phyloP scores from a whole-genome alignment of 345 rosid genomes.

The Sapria himalayana region DNA sequence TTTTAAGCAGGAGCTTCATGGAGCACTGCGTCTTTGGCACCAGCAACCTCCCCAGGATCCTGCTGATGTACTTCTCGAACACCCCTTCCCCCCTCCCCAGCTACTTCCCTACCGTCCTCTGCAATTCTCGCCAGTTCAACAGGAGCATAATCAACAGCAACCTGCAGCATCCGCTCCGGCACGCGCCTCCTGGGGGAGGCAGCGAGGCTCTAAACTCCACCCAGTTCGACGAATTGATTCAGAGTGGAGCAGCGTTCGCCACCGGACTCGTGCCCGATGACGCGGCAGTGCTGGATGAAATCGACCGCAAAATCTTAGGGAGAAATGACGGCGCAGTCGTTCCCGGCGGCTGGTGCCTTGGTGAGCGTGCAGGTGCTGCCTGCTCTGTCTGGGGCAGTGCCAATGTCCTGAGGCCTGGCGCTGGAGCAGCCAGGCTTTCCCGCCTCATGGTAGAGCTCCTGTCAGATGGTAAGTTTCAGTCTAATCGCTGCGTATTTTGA shows the following conservation, averaged over 20 bases:
- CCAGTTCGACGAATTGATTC: constrained; percentile 42
- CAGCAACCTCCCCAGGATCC: constrained; percentile 80
- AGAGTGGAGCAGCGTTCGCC: constrained; percentile 78
- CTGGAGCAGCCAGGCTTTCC: constrained; percentile 63
- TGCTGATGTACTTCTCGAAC: constrained; percentile 80
- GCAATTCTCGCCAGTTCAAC: constrained; percentile 44
- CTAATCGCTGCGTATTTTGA: constrained; percentile 30
- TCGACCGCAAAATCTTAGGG: constrained; percentile 50
- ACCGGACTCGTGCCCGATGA: constrained; percentile 27
- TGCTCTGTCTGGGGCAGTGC: constrained; percentile 85
- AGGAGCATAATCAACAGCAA: constrained; percentile 51
- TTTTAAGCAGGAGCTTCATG: constrained; percentile 49
- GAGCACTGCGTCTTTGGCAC: constrained; percentile 68
- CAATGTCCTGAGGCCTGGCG: constrained; percentile 57
- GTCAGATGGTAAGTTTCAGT: constrained; percentile 26
- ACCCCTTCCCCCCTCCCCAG: constrained; percentile 45
- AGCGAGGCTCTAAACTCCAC: constrained; percentile 27
- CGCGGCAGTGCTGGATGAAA: constrained; percentile 39
- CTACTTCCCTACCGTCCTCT: constrained; percentile 67
- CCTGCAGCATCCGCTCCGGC: constrained; percentile 33
- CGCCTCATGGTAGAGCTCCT: constrained; percentile 31
- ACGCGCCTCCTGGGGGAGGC: constrained; percentile 19
- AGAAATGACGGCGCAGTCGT: constrained; percentile 34
- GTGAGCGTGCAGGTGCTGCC: constrained; percentile 23
- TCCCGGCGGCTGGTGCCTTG: constrained; percentile 96